Evolutionary conservation across 2,329 filamentous ascomycete species (phyloP).

Genomic region (Neofusicoccum sp.): DNA sequence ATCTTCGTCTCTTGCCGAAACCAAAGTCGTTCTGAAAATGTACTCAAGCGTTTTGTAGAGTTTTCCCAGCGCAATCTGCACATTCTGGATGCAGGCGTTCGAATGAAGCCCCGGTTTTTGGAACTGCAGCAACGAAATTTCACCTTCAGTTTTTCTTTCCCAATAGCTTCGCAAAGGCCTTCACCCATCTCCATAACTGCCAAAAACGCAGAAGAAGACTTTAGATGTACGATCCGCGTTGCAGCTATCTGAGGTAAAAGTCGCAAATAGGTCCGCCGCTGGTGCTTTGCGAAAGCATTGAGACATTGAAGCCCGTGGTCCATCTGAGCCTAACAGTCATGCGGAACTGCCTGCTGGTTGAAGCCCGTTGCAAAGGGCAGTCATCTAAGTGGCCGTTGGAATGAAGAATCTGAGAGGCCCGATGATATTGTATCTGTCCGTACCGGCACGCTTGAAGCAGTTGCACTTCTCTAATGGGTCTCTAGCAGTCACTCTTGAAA

Average conservation of each 20-base stretch:
- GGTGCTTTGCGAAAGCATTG: background rate
- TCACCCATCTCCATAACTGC: background rate
- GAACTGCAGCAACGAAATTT: background rate
- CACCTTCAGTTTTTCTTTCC: background rate
- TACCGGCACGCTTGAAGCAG: background rate
- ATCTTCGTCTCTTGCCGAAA: background rate
- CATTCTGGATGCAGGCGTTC: background rate
- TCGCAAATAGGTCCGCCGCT: background rate
- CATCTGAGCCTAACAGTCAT: background rate
- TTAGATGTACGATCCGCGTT: background rate
- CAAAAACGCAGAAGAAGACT: background rate
- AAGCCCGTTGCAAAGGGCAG: background rate
- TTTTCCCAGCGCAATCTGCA: background rate
- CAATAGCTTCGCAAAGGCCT: background rate
- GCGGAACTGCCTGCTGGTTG: background rate
- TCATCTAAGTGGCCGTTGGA: background rate
- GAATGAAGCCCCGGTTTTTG: background rate
- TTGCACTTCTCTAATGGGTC: background rate
- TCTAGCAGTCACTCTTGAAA: background rate
- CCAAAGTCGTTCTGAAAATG: background rate
- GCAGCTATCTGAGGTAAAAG: background rate
- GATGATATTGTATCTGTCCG: background rate
- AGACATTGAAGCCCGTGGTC: background rate
- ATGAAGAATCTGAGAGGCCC: background rate
- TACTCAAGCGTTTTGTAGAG: background rate